Base-by-base conservation (phyloP, 176 grass and related monocot genomes). In the Triticum monococcum region DNA sequence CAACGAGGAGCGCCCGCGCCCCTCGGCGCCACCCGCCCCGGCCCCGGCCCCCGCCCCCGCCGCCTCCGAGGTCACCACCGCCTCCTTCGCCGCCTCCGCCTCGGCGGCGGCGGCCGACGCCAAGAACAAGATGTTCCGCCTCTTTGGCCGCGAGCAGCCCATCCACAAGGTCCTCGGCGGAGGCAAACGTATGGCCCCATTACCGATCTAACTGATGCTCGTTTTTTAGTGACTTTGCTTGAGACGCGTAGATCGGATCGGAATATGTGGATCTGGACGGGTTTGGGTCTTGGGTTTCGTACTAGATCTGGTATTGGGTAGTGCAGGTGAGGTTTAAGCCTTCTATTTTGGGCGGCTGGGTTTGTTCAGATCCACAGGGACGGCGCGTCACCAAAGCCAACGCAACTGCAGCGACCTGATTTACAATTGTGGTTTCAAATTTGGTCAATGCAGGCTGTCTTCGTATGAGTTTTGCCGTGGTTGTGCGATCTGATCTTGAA, bases 101-200 rank as follows among this genome's bases (percentile, higher is more conserved):
- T 59, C 87, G 1, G 26, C 46, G 4, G 83, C 83, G 0, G 81
- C 68, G 4, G 78, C 72, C n/a, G 79, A 86, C 1, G 79, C 93
- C 59, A 89, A 91, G 72, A 80, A 84, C 75, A 92, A 86, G 88
- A 86, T 92, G 84, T 98, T 90, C 86, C 96, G 91, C 86, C 88
- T 98, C 84, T 98, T 98, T 30, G 96, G 93, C 9, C 91, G 93
- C 79, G 81, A 95, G 86, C 85, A 91, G 75, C 93, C 93, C 10
- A 93, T 98, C 72, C 96, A 95, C 82, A 88, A 85, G 36, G 90
- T 92, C 46, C 88, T 98, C 85, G 96, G 96, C 17, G 96, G 92
- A 64, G 92, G 97, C 84, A 96, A 99, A 78, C 82, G 97, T 99
- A 94, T 18, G 81, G 26, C 30, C 48, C 82, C 73, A 22, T 75